phyloP scores from a whole-genome alignment of 2,329 filamentous ascomycete genomes.

The Fusarium sp. region DNA sequence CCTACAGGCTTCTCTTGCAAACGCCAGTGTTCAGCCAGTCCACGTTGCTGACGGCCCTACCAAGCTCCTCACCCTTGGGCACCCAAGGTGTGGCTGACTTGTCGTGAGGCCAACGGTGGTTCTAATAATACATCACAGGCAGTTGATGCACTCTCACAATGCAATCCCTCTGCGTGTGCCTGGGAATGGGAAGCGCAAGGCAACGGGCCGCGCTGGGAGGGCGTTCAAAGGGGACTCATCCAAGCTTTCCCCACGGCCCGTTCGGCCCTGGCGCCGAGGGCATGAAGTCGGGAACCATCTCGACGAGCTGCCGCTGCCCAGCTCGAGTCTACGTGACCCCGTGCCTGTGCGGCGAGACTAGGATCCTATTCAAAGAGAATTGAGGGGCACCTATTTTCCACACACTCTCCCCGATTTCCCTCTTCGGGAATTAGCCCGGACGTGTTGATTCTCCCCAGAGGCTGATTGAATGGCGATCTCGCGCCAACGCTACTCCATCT shows the following conservation, averaged over 20 bases:
- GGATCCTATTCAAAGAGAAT: background rate
- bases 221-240: slow-evolving; percentile 8
- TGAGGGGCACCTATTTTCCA: background rate
- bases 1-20: slow-evolving; percentile 4
- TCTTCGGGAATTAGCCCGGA: background rate
- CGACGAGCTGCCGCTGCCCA: slow-evolving; percentile 2
- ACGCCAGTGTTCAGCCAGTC: background rate
- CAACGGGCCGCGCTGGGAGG: slow-evolving; percentile 18
- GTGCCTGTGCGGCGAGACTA: background rate
- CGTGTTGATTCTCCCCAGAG: background rate
- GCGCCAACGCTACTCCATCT: slow-evolving; percentile 2
- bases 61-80: background rate
- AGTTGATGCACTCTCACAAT: slow-evolving; percentile 4
- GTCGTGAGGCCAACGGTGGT: slow-evolving; percentile 6
- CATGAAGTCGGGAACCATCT: background rate
- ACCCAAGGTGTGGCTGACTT: slow-evolving; percentile 21
- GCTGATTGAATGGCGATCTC: background rate
- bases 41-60: slow-evolving; percentile 10
- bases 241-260: slow-evolving; percentile 5
- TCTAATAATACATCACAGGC: slow-evolving; percentile 31
- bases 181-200: slow-evolving; percentile 20
- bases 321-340: slow-evolving; percentile 1
- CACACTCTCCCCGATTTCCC: background rate
- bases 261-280: slow-evolving; percentile 2
- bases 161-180: background rate